phyloP scores from a whole-genome alignment of 169 alveolate genomes.

The Plasmodium coatneyi region DNA sequence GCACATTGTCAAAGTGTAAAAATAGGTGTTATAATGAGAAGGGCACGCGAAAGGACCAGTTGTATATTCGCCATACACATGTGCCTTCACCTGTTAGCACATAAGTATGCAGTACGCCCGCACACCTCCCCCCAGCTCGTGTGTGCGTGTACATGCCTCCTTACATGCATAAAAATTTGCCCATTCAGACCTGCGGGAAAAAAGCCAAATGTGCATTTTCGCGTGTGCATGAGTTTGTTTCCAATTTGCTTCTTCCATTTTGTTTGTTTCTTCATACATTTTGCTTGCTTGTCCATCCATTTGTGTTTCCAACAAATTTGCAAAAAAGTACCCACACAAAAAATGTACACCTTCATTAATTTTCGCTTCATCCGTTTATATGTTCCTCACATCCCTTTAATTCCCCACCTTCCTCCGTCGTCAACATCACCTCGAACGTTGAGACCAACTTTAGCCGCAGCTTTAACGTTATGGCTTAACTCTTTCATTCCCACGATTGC shows the following conservation, averaged over 20 bases:
- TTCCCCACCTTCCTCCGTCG: background rate
- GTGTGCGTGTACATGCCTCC: background rate
- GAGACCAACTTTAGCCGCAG: background rate
- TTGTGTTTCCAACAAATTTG: background rate
- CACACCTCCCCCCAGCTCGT: background rate
- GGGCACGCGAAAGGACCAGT: background rate
- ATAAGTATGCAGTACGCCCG: background rate
- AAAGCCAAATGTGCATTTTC: background rate
- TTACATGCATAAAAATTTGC: background rate
- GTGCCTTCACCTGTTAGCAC: background rate
- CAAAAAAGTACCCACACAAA: background rate
- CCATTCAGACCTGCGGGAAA: background rate
- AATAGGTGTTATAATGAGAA: background rate
- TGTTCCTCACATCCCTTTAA: background rate
- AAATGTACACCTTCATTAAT: background rate
- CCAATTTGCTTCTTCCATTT: background rate
- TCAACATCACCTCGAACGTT: background rate
- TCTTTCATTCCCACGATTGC: background rate
- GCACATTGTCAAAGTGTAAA: background rate
- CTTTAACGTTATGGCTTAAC: background rate
- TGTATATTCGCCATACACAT: background rate
- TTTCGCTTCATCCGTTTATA: background rate
- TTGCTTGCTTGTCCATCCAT: background rate
- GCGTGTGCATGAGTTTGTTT: background rate
- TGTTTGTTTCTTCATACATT: background rate